Evolutionary conservation across 495 filamentous ascomycete species (phyloP), one percentile per base, ranked within the genome.

Genomic region (Pseudotulostoma volvatum): DNA sequence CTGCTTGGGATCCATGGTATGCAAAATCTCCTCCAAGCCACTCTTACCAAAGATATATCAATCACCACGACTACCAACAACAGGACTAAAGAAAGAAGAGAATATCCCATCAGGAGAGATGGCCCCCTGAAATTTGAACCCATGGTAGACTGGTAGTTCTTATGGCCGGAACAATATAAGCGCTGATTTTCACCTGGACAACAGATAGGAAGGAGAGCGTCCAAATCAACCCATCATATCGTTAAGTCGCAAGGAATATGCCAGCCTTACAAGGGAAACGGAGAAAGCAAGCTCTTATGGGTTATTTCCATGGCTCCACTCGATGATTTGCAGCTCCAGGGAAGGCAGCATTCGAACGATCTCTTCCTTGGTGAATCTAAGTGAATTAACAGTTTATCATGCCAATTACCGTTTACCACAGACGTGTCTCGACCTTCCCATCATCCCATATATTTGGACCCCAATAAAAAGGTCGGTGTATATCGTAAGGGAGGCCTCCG

Each of bases 301-400:
- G n/a, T n/a, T n/a, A n/a, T n/a, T n/a, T n/a, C n/a, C n/a, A n/a
- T n/a, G n/a, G n/a, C n/a, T n/a, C n/a, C n/a, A n/a, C n/a, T 28
- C 5, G 23, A 28, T 28, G 23, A 11, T 28, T 11, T 28, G 23
- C 23, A 28, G 23, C 23, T 28, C 23, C 23, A 28, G 23, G 11
- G 11, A 28, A 28, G 23, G 23, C 11, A 28, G 23, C 5, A 28
- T 28, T 28, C 23, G 23, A 28, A 28, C 5, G 5, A 28, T 28
- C 11, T 28, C 23, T 28, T 28, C 23, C 11, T 28, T 28, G 23
- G 23, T 28, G 23, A 28, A 28, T 59, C 37, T 3, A 74, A 56
- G 1, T 68, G 63, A 39, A 72, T 70, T 0, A 61, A 54, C 7
- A 62, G 51, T 37, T 76, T 64, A 28, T 28, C 23, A 11, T 28